Evolutionary conservation across 306 rosid genomes (phyloP), one percentile per base, ranked within the genome.

Genomic region (Quercus alba): DNA sequence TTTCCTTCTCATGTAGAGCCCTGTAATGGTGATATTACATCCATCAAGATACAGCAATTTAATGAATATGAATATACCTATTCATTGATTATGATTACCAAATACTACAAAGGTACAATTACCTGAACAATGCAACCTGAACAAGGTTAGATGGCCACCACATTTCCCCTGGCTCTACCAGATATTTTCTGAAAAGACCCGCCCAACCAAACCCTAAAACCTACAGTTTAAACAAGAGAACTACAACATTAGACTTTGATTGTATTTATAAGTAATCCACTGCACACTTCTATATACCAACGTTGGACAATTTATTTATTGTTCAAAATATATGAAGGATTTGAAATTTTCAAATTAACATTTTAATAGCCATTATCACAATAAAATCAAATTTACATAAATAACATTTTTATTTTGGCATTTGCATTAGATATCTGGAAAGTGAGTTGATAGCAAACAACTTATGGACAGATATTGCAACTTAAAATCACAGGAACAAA

Each of bases 61-160:
- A 5, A 5, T 26, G 7, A 64, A 30, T 8, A 8, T 26, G 14
- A 64, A 30, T 6, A 12, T 18, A 55, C 11, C 19, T 13, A 8
- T 26, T 46, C 25, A 15, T 68, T 80, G n/a, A 54, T 23, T 31
- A 14, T 80, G 25, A 54, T 23, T 31, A 25, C 30, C 30, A 3
- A 59, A 5, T 75, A 71, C 26, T 25, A 19, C 30, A 74, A 44
- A 71, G 17, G n/a, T 23, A 52, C 61, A 4, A 35, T 77, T 75
- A 93, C 97, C 92, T 82, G 84, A 93, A 91, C 13, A 91, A 71
- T 35, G 98, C 88, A 41, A 91, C 98, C 72, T 93, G 98, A 54
- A 93, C 92, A 79, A 93, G 81, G 84, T 89, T 91, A 62, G 87
- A 62, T 6, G 94, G 98, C 97, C 97, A 90, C 97, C 98, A 93